Evolutionary conservation across 257 asterid species (phyloP), one percentile per base, ranked within the genome.

Genomic region (Buddleja alternifolia): DNA sequence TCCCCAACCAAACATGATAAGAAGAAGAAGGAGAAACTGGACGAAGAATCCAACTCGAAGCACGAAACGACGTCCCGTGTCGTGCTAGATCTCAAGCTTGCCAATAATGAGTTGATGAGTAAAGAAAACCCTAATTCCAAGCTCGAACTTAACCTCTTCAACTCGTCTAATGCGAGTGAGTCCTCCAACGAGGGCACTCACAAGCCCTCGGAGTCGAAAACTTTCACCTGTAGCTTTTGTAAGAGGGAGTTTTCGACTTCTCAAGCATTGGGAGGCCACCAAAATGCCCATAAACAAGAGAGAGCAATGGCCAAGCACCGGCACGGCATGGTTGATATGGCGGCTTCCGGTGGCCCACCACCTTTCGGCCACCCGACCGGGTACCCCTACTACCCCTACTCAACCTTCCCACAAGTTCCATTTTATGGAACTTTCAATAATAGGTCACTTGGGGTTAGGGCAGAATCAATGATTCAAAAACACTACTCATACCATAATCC

Each of bases 261-360:
- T 0, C 95, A 89, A 44, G 96, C 96, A 0, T 55, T 85, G 66
- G 96, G 92, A 6, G 95, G 96, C 55, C 95, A 89, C 59, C 96
- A 89, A 36, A 89, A 89, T 29, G 96, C 92, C 0, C 96, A 89
- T 72, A 89, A 87, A 47, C 84, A 89, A 53, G 90, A 89, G 70
- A 68, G 90, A 10, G 88, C 92, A 0, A 8, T 75, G 52, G 86
- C 85, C 47, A 89, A 85, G 72, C 80, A 80, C 63, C 75, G 81
- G 14, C 83, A 83, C 24, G 84, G 74, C 19, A 32, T 71, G 67
- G 68, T 60, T 48, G 92, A 72, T 29, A 24, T 71, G 67, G 54
- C 79, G 21, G 67, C 46, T 0, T 37, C 52, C 29, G 64, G 48
- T 2, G 53, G 55, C 23, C 79, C 76, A 0, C 60, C 77, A 10